Evolutionary conservation across 2,329 filamentous ascomycete genomes (phyloP).

Genomic region (Helminthosporium solani): DNA sequence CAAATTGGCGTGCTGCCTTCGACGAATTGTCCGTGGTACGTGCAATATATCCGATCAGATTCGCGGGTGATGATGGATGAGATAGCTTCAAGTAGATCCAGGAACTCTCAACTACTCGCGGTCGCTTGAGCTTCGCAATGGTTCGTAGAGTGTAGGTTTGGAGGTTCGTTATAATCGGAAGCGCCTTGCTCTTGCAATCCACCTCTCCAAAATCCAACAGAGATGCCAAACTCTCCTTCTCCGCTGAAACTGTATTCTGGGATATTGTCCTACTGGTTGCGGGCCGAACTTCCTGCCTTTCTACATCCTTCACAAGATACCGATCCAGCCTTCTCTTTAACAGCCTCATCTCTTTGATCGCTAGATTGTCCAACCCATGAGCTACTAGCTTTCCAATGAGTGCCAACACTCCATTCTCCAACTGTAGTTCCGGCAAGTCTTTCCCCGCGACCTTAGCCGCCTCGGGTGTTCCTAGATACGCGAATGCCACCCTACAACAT

Average conservation of each 20-base stretch:
- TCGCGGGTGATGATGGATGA: constrained; percentile 58
- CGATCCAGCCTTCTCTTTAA: constrained; percentile 64
- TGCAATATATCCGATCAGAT: constrained; percentile 55
- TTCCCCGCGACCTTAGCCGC: constrained; percentile 52
- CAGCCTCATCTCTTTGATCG: constrained; percentile 66
- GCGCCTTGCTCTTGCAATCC: constrained; percentile 28
- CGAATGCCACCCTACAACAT: constrained; percentile 68
- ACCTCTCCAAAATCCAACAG: constrained; percentile 62
- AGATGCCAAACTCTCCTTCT: constrained; percentile 55
- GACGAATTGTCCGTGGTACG: constrained; percentile 49
- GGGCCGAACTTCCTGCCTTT: constrained; percentile 2
- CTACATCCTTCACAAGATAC: constrained; percentile 19
- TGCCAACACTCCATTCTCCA: constrained; percentile 72
- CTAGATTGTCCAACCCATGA: constrained; percentile 66
- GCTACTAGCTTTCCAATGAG: constrained; percentile 66
- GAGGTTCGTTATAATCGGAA: constrained; percentile 61
- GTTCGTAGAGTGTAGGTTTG: constrained; percentile 67
- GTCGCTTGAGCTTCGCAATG: constrained; percentile 61
- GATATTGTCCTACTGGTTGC: constrained; percentile 15
- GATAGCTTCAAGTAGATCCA: constrained; percentile 57
- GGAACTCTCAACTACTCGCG: constrained; percentile 59
- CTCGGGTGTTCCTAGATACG: constrained; percentile 61
- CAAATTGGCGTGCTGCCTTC: constrained; percentile 66
- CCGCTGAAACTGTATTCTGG: constrained; percentile 33
- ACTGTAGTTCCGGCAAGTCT: constrained; percentile 62